Conservation (phyloP, 2,329 filamentous ascomycete genomes). For the Stagonosporopsis vannaccii region DNA sequence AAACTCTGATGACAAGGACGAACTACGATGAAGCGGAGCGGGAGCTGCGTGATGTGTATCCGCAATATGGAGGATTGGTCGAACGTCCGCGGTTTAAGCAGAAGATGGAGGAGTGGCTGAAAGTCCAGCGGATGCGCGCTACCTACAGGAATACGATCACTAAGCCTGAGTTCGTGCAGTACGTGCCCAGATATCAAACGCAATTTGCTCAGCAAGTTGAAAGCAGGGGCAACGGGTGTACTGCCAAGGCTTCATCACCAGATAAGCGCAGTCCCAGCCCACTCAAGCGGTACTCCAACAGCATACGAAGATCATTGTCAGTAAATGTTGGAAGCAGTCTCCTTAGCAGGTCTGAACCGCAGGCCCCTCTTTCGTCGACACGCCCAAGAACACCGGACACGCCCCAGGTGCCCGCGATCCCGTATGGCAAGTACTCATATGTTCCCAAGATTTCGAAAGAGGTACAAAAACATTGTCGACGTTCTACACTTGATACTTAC, state of each 20-base stretch:
- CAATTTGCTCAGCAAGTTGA: constrained; percentile 7
- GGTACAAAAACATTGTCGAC: not conserved
- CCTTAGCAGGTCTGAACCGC: not conserved
- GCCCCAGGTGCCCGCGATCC: not conserved
- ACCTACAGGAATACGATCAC: constrained; percentile 23
- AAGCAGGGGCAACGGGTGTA: not conserved
- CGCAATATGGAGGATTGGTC: constrained; percentile 41
- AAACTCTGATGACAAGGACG: constrained; percentile 23
- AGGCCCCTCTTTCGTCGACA: not conserved
- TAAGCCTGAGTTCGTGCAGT: constrained; percentile 15
- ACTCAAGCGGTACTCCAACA: constrained; percentile 30
- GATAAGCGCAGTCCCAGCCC: constrained; percentile 17
- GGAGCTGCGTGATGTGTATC: constrained; percentile 39
- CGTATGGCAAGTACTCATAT: constrained; percentile 5
- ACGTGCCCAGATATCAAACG: constrained; percentile 13
- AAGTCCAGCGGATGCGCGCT: constrained; percentile 30
- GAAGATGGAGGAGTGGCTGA: constrained; percentile 39
- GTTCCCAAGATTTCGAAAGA: constrained; percentile 9
- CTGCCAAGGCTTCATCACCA: not conserved
- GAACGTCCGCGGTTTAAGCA: constrained; percentile 42
- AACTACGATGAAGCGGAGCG: constrained; percentile 38
- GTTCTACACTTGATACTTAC: not conserved
- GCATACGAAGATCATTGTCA: constrained; percentile 28
- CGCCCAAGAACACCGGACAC: constrained; percentile 1
- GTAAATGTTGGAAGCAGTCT: constrained; percentile 9